These are phyloP conservation scores for Morella rubra DNA, from an alignment of 306 rosid species.

Conservation along the genomic window DNA sequence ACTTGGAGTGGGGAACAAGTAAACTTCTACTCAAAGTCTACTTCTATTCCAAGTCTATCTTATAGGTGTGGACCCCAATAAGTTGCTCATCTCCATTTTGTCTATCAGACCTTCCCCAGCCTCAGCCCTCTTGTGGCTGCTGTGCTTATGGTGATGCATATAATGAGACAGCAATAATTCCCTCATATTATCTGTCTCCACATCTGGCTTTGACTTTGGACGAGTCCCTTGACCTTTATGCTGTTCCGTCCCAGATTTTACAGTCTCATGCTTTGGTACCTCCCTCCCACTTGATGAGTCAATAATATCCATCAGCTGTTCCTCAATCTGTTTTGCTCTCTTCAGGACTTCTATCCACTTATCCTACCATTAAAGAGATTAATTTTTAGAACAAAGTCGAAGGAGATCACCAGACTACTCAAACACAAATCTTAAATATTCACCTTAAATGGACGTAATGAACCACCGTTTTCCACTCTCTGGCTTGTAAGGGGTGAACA, in stretches of 20 bases:
- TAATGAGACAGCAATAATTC: neutral
- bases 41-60: too few species aligned
- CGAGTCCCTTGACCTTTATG: constrained; percentile 11
- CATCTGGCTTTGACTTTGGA: constrained; percentile 5
- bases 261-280: neutral
- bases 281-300: neutral
- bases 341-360: constrained; percentile 10
- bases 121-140: neutral
- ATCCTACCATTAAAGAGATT: neutral
- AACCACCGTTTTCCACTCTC: neutral
- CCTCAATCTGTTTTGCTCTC: constrained; percentile 1
- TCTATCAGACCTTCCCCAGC: too few species aligned
- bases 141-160: neutral
- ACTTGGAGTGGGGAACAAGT: too few species aligned
- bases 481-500: neutral
- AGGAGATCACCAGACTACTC: neutral
- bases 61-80: too few species aligned
- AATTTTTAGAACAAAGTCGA: neutral
- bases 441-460: constrained; percentile 10
- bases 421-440: neutral
- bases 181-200: neutral
- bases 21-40: too few species aligned
- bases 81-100: too few species aligned
- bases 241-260: neutral
- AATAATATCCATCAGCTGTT: constrained; percentile 3